phyloP scores from a whole-genome alignment of 345 rosid genomes.

The Populus alba region DNA sequence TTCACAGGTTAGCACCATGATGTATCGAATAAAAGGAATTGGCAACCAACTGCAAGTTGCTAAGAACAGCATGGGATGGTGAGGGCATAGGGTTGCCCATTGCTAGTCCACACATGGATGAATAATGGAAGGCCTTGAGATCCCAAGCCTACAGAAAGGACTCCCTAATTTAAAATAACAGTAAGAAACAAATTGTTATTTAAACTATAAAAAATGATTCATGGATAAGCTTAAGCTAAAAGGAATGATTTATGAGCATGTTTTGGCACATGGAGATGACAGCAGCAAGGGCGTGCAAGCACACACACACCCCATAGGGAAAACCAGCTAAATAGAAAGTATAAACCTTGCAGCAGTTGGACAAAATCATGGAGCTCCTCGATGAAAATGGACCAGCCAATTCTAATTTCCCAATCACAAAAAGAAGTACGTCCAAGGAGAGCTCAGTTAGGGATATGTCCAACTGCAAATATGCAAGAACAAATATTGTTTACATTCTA shows the following conservation, averaged over 20 bases:
- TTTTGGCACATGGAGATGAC: not conserved
- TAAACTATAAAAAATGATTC: no score
- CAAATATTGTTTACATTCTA: constrained; percentile 19
- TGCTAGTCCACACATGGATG: not conserved
- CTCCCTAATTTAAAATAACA: not conserved
- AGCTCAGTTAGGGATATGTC: constrained; percentile 67
- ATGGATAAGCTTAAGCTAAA: not conserved
- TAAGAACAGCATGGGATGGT: not conserved
- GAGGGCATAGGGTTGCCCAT: not conserved
- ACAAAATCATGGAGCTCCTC: constrained; percentile 57
- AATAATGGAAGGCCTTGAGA: not conserved
- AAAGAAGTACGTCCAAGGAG: constrained; percentile 78
- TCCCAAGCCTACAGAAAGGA: not conserved
- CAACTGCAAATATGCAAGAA: constrained; percentile 51
- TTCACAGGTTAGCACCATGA: no score
- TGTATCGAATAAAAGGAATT: no score
- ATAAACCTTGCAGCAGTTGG: constrained; percentile 83
- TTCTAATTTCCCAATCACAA: constrained; percentile 66
- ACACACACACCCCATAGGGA: not conserved
- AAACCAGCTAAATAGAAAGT: constrained; percentile 6
- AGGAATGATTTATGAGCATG: not conserved
- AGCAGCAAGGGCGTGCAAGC: not conserved
- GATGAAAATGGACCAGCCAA: constrained; percentile 87
- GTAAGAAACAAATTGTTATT: no score
- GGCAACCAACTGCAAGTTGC: not conserved